Evolutionary conservation across 75 land plant genomes (phyloP).

Genomic region (Selaginella moellendorffii): DNA sequence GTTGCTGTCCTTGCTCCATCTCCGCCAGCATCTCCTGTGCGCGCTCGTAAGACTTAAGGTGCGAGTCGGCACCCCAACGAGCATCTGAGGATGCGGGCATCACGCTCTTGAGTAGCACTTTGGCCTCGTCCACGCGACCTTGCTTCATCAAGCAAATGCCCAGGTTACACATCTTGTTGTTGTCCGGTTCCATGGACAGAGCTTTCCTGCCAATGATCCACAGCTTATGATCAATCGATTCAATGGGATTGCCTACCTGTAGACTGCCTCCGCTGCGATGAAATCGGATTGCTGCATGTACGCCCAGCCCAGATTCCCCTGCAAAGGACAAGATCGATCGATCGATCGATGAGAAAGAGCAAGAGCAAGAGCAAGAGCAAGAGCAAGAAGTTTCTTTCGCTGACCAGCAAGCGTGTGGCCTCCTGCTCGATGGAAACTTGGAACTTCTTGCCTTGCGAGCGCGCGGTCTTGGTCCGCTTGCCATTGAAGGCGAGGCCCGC

Average conservation of each 20-base stretch:
- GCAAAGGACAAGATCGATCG: too few species aligned
- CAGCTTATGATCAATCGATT: too few species aligned
- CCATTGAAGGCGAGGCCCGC: conserved; percentile 81
- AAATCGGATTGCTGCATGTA: conserved; percentile 88
- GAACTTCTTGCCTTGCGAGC: conserved; percentile 90
- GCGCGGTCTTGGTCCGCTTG: conserved; percentile 74
- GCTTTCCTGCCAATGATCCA: neutral
- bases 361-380: neutral
- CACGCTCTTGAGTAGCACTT: conserved; percentile 10
- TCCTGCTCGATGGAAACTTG: conserved; percentile 89
- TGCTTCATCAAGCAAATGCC: conserved; percentile 3
- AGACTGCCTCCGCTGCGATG: conserved; percentile 85
- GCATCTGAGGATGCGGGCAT: too few species aligned
- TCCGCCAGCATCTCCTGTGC: conserved; percentile 1
- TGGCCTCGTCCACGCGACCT: conserved; percentile 1
- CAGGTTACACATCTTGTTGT: conserved; percentile 7
- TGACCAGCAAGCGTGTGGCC: conserved; percentile 72
- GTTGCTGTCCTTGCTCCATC: neutral
- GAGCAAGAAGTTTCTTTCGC: neutral
- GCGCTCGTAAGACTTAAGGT: neutral
- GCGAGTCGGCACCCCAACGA: neutral
- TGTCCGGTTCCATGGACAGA: conserved; percentile 3
- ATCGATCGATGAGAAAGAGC: neutral
- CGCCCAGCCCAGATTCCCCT: conserved; percentile 99
- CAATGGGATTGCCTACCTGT: conserved; percentile 28